phyloP scores from a whole-genome alignment of 1,139 yeast species.

The Groenewaldozyma sp. region DNA sequence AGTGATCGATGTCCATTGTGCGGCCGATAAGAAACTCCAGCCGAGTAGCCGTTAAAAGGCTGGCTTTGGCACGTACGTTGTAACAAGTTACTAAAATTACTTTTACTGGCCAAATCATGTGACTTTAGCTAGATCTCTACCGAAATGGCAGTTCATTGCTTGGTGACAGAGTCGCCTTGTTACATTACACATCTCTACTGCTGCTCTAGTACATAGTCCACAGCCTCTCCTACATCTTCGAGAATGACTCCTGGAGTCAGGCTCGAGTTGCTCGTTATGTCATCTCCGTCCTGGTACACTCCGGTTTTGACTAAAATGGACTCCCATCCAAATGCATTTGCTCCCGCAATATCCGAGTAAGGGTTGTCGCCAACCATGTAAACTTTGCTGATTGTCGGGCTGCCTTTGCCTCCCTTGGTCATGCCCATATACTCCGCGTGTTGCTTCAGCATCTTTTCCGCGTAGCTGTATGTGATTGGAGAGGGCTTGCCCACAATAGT shows the following conservation, averaged over 20 bases:
- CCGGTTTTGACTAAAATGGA: conserved; percentile 80
- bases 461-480: conserved; percentile 71
- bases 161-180: no score
- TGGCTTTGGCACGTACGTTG: no score
- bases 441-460: conserved; percentile 53
- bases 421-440: conserved; percentile 14
- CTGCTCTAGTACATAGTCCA: no score
- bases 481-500: conserved; percentile 81
- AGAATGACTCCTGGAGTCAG: conserved; percentile 29
- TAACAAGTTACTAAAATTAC: no score
- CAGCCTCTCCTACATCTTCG: conserved; percentile 33
- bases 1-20: no score
- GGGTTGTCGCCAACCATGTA: conserved; percentile 98
- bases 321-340: conserved; percentile 80
- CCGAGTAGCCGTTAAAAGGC: no score
- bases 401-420: conserved; percentile 17
- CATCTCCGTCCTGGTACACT: conserved; percentile 67
- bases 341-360: conserved; percentile 84
- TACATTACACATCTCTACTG: no score
- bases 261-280: conserved; percentile 24
- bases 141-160: no score
- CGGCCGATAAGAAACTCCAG: no score
- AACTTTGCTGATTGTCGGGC: conserved; percentile 31
- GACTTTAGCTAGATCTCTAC: no score
- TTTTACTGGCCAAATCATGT: no score